These are phyloP conservation scores for Yamadazyma atmosphaerica DNA, from an alignment of 1,139 yeast genomes.

Conservation along the genomic window DNA sequence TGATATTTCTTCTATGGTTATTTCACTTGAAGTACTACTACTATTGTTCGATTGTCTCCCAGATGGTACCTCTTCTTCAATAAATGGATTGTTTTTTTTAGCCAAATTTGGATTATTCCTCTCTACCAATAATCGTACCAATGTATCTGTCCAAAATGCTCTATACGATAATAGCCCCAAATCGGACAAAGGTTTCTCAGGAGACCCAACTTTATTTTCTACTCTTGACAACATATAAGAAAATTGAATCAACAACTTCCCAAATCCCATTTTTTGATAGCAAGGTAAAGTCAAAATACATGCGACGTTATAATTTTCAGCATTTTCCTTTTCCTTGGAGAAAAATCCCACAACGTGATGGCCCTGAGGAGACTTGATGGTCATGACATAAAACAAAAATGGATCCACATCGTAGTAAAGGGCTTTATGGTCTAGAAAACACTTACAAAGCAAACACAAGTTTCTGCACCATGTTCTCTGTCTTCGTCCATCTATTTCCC, in stretches of 20 bases:
- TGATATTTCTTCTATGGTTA: conserved; percentile 92
- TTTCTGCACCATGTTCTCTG: conserved; percentile 98
- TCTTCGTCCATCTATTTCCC: conserved; percentile 94
- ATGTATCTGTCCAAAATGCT: conserved; percentile 94
- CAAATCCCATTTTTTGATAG: conserved; percentile 93
- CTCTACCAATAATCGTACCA: conserved; percentile 74
- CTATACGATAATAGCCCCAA: conserved; percentile 89
- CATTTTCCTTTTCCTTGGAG: conserved; percentile 94
- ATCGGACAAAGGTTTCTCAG: conserved; percentile 96
- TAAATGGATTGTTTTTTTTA: conserved; percentile 42
- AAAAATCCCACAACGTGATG: conserved; percentile 96
- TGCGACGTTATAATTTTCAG: conserved; percentile 95
- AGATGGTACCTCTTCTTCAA: conserved; percentile 20
- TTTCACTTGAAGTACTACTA: conserved; percentile 45
- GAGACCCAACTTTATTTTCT: conserved; percentile 91
- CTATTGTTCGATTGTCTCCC: conserved; percentile 12
- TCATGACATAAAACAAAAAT: conserved; percentile 92
- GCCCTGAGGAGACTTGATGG: conserved; percentile 81
- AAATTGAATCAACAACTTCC: conserved; percentile 86
- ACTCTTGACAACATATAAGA: conserved; percentile 85
- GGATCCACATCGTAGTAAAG: conserved; percentile 97
- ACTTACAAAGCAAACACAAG: conserved; percentile 80
- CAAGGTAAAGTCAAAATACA: conserved; percentile 95
- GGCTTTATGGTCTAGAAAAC: conserved; percentile 93
- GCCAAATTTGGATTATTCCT: conserved; percentile 42